Evolutionary conservation across 2,329 filamentous ascomycete species (phyloP).

Genomic region (Colletotrichum aenigma): DNA sequence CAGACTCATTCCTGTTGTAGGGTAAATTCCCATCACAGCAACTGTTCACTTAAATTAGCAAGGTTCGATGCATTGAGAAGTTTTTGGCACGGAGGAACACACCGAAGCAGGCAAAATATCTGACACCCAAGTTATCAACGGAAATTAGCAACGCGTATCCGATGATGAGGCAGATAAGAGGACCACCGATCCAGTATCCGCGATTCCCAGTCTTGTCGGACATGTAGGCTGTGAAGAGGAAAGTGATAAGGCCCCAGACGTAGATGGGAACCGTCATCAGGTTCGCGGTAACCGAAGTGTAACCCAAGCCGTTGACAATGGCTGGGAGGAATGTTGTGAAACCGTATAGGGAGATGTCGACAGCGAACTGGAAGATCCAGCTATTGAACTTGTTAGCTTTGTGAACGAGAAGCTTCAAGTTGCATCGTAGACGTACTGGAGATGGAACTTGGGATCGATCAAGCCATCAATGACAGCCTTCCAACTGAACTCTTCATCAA

Average conservation of each 20-base stretch:
- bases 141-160: slow-evolving; percentile 32
- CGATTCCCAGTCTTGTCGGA: slow-evolving; percentile 29
- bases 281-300: slow-evolving; percentile 34
- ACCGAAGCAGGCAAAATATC: slow-evolving; percentile 38
- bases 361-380: slow-evolving; percentile 27
- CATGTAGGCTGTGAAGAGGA: slow-evolving; percentile 27
- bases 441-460: slow-evolving; percentile 35
- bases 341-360: slow-evolving; percentile 38
- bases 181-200: slow-evolving; percentile 27
- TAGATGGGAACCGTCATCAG: slow-evolving; percentile 40
- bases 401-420: not conserved
- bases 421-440: slow-evolving; percentile 23
- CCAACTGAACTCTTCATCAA: slow-evolving; percentile 24
- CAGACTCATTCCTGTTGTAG: not conserved
- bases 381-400: slow-evolving; percentile 12
- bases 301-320: slow-evolving; percentile 37
- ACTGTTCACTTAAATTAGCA: not conserved
- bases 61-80: slow-evolving; percentile 23
- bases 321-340: slow-evolving; percentile 38
- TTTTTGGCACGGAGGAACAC: accelerated
- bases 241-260: slow-evolving; percentile 26
- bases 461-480: slow-evolving; percentile 28
- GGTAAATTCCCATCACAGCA: slow-evolving; percentile 25
- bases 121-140: slow-evolving; percentile 29
- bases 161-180: slow-evolving; percentile 27